phyloP scores from a whole-genome alignment of 176 grass and related monocot genomes.

The Juncus effusus region DNA sequence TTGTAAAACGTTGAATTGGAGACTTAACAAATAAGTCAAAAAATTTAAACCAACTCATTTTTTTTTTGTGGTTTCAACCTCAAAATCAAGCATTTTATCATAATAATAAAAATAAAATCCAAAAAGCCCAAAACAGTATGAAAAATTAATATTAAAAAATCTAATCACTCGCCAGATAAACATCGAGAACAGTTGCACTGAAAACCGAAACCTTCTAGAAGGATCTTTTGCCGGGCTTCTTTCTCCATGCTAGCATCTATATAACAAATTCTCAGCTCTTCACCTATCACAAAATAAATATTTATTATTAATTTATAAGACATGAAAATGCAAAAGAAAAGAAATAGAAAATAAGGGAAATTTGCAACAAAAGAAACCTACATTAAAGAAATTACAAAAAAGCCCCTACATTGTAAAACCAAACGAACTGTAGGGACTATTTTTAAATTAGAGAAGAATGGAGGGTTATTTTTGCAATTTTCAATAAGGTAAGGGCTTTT shows the following conservation, averaged over 20 bases:
- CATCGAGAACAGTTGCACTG: conserved; percentile 57
- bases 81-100: too few relatives aligned
- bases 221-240: conserved; percentile 69
- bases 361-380: not conserved
- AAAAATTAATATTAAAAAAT: not conserved
- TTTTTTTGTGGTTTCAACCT: too few relatives aligned
- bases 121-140: too few relatives aligned
- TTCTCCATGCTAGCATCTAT: conserved; percentile 80
- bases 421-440: not conserved
- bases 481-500: too few relatives aligned
- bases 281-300: conserved; percentile 35
- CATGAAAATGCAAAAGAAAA: not conserved
- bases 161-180: conserved; percentile 51
- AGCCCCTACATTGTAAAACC: not conserved
- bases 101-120: too few relatives aligned
- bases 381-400: not conserved
- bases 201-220: conserved; percentile 78
- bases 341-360: too few relatives aligned
- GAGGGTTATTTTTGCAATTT: too few relatives aligned
- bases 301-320: not conserved
- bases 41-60: too few relatives aligned
- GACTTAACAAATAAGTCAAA: too few relatives aligned
- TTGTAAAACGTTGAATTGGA: too few relatives aligned
- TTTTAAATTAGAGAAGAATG: not conserved
- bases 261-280: conserved; percentile 87